Percentiles rank a stretch among this genome's conserved stretches.
Evolutionary conservation across 192 early-diverging fungal genomes (phyloP).

Genomic region (Gigaspora rosea): DNA sequence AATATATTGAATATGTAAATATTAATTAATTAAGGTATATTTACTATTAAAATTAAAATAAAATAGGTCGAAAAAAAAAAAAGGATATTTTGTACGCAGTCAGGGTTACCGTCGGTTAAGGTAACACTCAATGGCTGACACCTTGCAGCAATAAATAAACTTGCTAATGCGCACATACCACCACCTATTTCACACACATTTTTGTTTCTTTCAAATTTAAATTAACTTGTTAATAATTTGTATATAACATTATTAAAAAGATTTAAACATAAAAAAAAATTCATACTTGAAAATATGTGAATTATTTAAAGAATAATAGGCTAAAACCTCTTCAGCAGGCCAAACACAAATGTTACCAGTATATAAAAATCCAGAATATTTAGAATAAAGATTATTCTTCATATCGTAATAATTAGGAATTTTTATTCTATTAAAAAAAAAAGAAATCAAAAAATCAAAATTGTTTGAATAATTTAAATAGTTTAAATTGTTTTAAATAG

Average conservation of each 20-base stretch:
- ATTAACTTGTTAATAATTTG: background rate
- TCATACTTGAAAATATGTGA: constrained; percentile 2
- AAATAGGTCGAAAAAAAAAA: background rate
- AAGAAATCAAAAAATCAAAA: background rate
- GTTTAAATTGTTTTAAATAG: background rate
- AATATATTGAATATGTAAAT: constrained; percentile 3
- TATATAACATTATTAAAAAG: background rate
- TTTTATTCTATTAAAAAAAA: constrained; percentile 2
- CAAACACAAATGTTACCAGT: constrained; percentile 17
- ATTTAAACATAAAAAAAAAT: background rate
- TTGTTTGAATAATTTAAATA: background rate
- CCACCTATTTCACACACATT: constrained; percentile 8
- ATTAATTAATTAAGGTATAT: constrained; percentile 13
- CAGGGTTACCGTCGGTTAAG: constrained; percentile 6
- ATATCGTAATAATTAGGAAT: background rate
- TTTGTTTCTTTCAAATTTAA: constrained; percentile 10
- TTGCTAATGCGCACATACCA: constrained; percentile 9
- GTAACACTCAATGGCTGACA: constrained; percentile 4
- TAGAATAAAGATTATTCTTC: background rate
- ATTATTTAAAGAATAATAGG: constrained; percentile 18
- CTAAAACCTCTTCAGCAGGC: constrained; percentile 11
- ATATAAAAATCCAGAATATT: constrained; percentile 10
- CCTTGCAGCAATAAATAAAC: constrained; percentile 3
- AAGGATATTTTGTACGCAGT: constrained; percentile 15
- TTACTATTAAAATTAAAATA: background rate